These are phyloP conservation scores for Gaeumannomyces tritici DNA, from an alignment of 2,329 filamentous ascomycete species.

Conservation along the genomic window DNA sequence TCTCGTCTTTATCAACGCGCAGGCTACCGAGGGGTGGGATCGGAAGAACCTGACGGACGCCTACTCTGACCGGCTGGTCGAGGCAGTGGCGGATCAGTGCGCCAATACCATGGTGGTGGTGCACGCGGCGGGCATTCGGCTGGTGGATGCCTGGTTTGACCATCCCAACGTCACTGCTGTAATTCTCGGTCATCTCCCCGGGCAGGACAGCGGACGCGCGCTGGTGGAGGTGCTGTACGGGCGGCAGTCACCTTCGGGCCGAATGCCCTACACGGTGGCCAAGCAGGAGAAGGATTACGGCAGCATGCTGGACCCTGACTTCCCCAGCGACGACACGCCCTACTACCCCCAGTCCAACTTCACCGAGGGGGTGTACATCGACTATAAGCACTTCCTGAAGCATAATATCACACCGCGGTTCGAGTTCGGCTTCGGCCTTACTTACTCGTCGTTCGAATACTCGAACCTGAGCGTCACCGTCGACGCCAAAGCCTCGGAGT, in stretches of 20 bases:
- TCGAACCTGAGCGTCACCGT: conserved; percentile 27
- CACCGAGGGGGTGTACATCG: conserved; percentile 38
- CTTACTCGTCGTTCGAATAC: conserved; percentile 45
- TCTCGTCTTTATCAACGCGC: conserved; percentile 56
- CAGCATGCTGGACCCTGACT: conserved; percentile 25
- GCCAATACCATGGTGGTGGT: conserved; percentile 55
- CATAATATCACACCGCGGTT: conserved; percentile 37
- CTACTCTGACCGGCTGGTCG: conserved; percentile 48
- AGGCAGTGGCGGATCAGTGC: conserved; percentile 47
- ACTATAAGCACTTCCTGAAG: conserved; percentile 46
- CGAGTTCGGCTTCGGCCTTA: conserved; percentile 47
- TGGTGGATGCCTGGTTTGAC: conserved; percentile 52
- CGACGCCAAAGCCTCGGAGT: conserved; percentile 15
- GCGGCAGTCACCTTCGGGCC: conserved; percentile 44
- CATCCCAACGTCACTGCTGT: conserved; percentile 55
- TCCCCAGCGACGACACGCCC: conserved; percentile 39
- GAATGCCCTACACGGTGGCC: conserved; percentile 53
- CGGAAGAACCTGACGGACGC: conserved; percentile 55
- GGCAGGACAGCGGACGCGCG: conserved; percentile 50
- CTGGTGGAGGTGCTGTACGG: conserved; percentile 49
- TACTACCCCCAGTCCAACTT: conserved; percentile 43
- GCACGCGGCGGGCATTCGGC: conserved; percentile 52
- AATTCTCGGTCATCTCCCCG: conserved; percentile 54
- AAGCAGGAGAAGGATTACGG: conserved; percentile 47
- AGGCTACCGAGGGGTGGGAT: conserved; percentile 64